phyloP scores from a whole-genome alignment of 1,284 basidiomycete species.

The Schizophyllum commune region DNA sequence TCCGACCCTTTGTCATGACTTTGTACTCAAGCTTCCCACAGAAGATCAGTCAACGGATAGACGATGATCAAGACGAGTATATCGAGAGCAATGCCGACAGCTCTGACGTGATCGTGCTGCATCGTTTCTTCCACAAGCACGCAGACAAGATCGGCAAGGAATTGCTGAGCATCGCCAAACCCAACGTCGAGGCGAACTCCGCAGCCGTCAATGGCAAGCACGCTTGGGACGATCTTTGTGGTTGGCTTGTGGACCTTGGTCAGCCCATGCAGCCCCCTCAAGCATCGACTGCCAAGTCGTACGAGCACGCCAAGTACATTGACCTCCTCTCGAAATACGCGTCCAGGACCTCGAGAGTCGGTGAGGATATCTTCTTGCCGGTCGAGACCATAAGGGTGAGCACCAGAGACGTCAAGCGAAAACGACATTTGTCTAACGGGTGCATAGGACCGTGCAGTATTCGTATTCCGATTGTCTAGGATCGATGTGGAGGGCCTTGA shows the following conservation, averaged over 20 bases:
- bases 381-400: background rate
- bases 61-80: constrained; percentile 65
- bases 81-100: constrained; percentile 69
- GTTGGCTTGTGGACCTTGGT: constrained; percentile 70
- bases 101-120: constrained; percentile 73
- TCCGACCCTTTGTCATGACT: background rate
- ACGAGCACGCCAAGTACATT: constrained; percentile 52
- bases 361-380: constrained; percentile 58
- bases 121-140: constrained; percentile 77
- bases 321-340: constrained; percentile 67
- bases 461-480: constrained; percentile 56
- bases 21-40: constrained; percentile 16
- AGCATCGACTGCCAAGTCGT: constrained; percentile 40
- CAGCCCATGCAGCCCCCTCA: constrained; percentile 60
- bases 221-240: constrained; percentile 72
- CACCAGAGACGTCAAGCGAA: background rate
- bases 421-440: constrained; percentile 1
- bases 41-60: constrained; percentile 45
- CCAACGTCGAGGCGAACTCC: constrained; percentile 50
- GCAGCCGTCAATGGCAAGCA: constrained; percentile 59
- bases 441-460: constrained; percentile 46
- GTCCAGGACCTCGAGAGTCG: constrained; percentile 53
- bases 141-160: constrained; percentile 82
- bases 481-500: constrained; percentile 81
- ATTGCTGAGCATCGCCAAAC: constrained; percentile 63